phyloP scores from a whole-genome alignment of 2,329 filamentous ascomycete genomes.

The Aspergillus viridinutans region DNA sequence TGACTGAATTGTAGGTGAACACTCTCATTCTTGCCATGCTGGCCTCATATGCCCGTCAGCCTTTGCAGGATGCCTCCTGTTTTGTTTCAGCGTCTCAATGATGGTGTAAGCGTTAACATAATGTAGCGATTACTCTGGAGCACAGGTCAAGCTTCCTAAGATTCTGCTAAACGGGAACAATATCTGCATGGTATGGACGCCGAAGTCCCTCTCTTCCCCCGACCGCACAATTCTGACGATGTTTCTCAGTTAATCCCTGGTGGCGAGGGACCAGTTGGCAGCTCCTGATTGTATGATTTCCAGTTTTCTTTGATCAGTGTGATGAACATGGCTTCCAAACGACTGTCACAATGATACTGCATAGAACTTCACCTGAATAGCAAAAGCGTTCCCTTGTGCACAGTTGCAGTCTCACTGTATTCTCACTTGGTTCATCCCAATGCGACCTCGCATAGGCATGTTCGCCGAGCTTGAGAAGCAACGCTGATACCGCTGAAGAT shows the following conservation, averaged over 20 bases:
- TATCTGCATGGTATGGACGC: slow-evolving; percentile 83
- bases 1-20: slow-evolving; percentile 79
- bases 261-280: slow-evolving; percentile 62
- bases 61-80: not conserved
- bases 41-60: not conserved
- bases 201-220: not conserved
- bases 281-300: slow-evolving; percentile 20
- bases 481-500: no score
- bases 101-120: slow-evolving; percentile 14
- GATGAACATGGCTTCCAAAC: slow-evolving; percentile 10
- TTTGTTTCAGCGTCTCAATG: not conserved
- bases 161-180: slow-evolving; percentile 97
- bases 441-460: not conserved
- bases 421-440: not conserved
- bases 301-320: slow-evolving; percentile 7
- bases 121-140: slow-evolving; percentile 79
- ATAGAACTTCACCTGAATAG: slow-evolving; percentile 15
- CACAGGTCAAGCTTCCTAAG: slow-evolving; percentile 84
- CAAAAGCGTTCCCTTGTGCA: not conserved
- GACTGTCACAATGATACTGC: slow-evolving; percentile 13
- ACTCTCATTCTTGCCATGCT: not conserved
- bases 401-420: not conserved
- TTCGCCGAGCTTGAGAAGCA: not conserved
- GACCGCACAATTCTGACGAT: not conserved
- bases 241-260: slow-evolving; percentile 65